Base-by-base conservation (phyloP, 345 rosid species). In the Populus euphratica region DNA sequence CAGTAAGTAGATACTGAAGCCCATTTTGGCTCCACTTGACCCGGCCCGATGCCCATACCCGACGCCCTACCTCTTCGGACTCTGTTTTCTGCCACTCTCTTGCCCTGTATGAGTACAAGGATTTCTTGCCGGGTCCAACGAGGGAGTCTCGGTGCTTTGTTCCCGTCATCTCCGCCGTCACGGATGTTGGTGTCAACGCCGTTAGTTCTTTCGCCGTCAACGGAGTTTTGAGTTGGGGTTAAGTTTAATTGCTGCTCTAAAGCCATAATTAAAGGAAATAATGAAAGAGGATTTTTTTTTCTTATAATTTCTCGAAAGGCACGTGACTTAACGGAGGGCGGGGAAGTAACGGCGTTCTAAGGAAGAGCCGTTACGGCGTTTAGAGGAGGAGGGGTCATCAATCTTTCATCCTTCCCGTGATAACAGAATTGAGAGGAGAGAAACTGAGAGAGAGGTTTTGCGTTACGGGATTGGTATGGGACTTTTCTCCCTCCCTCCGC, bases 71-170 rank as follows among this genome's bases (percentile, higher is more conserved):
- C 97, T 49, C 99, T 79, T 70, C 98, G 80, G 73, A 88, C 93
- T 52, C 94, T 90, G 54, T 85, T 92, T 93, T 96, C 99, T 17
- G 97, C 99, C 67, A 92, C 92, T 77, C 90, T 88, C 81, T 96
- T 94, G 73, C 99, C 99, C 17, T 94, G 99, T 71, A 96, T 94
- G 78, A 96, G 90, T 29, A 96, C 98, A 12, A 92, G 90, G 44
- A 96, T 96, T 83, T 96, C 99, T 80, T 94, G 98, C 76, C 99
- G 76, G 47, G 99, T 96, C 99, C 99, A 96, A 6, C 99, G 94
- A 35, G 99, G 99, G 52, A 92, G 94, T 49, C 99, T 81, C 49
- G 94, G 90, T 49, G 89, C 86, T 84, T 88, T 89, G 70, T 81
- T 82, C 16, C 88, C 85, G 76, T 90, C 97, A 39, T 90, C 99